Evolutionary conservation across 140 eudicot species (phyloP), one percentile per base, ranked within the genome.

Genomic region (Stevia rebaudiana): DNA sequence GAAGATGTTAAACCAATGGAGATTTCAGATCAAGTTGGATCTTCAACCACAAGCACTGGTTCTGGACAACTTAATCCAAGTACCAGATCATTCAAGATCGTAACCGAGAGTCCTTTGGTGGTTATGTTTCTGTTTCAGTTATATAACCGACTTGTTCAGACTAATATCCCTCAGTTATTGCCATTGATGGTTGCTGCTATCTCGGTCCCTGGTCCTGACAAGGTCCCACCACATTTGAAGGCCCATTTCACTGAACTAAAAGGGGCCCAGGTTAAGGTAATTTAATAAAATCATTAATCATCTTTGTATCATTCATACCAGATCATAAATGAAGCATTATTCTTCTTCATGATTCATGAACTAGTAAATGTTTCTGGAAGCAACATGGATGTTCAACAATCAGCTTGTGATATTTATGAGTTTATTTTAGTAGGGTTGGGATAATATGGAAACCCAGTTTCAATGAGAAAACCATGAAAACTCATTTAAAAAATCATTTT

Each of bases 191-290:
- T 92, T 50, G 76, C 87, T 24, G 98, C 98, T 49, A 92, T 92
- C 40, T 92, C 98, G 23, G 88, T 92, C 51, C 91, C 92, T 0
- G 98, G 98, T 58, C 98, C 98, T 18, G 98, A 84, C 42, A 92
- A 92, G 81, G 89, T 92, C 63, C 89, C 95, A 33, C 81, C 96
- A 25, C 96, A 92, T 83, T 69, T 92, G 74, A 92, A 85, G 89
- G 63, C 82, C 19, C 96, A 92, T 65, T 92, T 87, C 53, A 80
- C 82, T 64, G 98, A 92, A 85, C 85, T 92, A 11, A 92, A 92
- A 82, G 98, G 98, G 28, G 98, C 98, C 54, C 98, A 92, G 70
- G 98, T 92, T 78, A 92, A 92, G 98, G 98, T 91, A 77, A 64
- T 62, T 40, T 42, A n/a, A n/a, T n/a, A n/a, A n/a, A n/a, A n/a